These are phyloP conservation scores for Diutina catenulata DNA, from an alignment of 1,139 yeast species.

Conservation along the genomic window DNA sequence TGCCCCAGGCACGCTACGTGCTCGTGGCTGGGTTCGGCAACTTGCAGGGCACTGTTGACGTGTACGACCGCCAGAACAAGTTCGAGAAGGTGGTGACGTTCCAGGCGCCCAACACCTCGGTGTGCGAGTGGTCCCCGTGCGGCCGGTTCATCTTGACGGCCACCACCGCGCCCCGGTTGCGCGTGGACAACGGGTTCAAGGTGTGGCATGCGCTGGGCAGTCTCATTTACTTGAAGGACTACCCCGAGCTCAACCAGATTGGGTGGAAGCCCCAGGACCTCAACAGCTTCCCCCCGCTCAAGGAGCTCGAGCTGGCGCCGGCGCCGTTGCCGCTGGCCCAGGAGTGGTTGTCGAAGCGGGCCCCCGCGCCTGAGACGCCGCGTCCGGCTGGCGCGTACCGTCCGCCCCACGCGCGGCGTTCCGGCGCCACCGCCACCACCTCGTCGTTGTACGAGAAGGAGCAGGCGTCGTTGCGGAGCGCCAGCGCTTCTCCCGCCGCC, in stretches of 20 bases:
- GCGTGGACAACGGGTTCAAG: conserved; percentile 93
- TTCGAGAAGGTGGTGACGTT: conserved; percentile 70
- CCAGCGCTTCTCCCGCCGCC: neutral
- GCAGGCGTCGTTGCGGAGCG: conserved; percentile 17
- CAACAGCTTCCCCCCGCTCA: conserved; percentile 46
- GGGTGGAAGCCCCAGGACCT: conserved; percentile 80
- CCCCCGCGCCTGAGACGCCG: conserved; percentile 12
- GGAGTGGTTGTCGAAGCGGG: conserved; percentile 38
- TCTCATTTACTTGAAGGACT: conserved; percentile 67
- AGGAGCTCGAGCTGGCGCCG: conserved; percentile 45
- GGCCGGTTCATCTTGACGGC: conserved; percentile 91
- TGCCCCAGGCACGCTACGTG: conserved; percentile 89
- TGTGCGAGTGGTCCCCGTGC: conserved; percentile 98
- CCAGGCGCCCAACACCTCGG: conserved; percentile 89
- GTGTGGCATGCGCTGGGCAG: conserved; percentile 90
- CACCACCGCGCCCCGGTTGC: conserved; percentile 90
- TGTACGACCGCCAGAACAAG: conserved; percentile 85
- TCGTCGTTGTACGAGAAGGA: conserved; percentile 50
- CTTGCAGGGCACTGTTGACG: conserved; percentile 92
- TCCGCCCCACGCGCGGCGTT: conserved; percentile 86
- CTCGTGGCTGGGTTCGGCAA: conserved; percentile 97
- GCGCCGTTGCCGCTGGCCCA: conserved; percentile 58
- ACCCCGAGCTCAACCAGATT: conserved; percentile 66
- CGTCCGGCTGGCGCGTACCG: conserved; percentile 76
- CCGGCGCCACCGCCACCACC: conserved; percentile 22